A percentile compares a stretch with the other conserved stretches of the same genome.
Conservation (phyloP, 2,329 filamentous ascomycete species). For the Cladosporium velox region DNA sequence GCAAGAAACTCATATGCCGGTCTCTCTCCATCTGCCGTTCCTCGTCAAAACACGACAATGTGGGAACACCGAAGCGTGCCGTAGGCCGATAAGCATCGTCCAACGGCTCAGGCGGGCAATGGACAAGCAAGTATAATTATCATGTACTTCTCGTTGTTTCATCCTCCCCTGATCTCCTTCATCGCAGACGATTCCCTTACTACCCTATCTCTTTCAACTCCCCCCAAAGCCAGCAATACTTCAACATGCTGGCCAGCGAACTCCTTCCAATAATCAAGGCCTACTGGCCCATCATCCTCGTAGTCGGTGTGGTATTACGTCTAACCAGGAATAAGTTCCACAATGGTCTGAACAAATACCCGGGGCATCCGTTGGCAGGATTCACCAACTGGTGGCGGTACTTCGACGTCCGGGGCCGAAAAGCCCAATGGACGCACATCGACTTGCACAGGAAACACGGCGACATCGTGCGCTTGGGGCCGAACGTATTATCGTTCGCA, state of each 20-base stretch:
- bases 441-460: slow-evolving; percentile 70
- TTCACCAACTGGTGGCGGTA: slow-evolving; percentile 75
- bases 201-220: neutral
- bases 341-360: slow-evolving; percentile 68
- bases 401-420: slow-evolving; percentile 64
- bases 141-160: neutral
- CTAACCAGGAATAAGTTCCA: slow-evolving; percentile 50
- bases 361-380: slow-evolving; percentile 69
- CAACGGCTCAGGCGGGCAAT: neutral
- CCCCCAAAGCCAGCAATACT: slow-evolving; percentile 11
- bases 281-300: slow-evolving; percentile 47
- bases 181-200: neutral
- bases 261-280: slow-evolving; percentile 32
- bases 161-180: neutral
- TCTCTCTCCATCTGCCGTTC: slow-evolving; percentile 10
- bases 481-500: slow-evolving; percentile 72
- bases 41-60: neutral
- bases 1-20: slow-evolving; percentile 3
- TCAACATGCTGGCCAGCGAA: slow-evolving; percentile 36
- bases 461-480: slow-evolving; percentile 72
- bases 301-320: slow-evolving; percentile 36
- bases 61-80: slow-evolving; percentile 10
- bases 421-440: slow-evolving; percentile 68
- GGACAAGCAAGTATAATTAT: neutral
- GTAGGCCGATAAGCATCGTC: slow-evolving; percentile 14